A percentile compares a stretch with the other conserved stretches of the same genome.
Conservation (phyloP, 495 filamentous ascomycete species). For the Melanomma pulvis-pyrius region DNA sequence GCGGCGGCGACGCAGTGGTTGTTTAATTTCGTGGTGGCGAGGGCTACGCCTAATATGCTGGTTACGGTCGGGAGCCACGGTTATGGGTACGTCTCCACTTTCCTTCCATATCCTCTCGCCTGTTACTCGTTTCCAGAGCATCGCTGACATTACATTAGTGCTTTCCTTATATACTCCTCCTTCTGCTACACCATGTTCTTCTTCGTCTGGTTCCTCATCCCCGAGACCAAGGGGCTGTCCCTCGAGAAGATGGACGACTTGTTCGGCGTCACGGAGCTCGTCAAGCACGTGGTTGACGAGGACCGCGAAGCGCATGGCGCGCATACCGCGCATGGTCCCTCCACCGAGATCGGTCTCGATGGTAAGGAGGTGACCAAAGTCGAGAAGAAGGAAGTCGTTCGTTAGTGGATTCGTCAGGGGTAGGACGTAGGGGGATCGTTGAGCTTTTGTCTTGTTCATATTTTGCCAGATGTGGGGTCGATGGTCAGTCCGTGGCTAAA, state of each 20-base stretch:
- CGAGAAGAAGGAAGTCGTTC: conserved; percentile 18
- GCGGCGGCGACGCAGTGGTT: conserved; percentile 48
- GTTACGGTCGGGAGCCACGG: conserved; percentile 37
- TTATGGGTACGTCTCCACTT: conserved; percentile 36
- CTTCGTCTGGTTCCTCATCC: conserved; percentile 44
- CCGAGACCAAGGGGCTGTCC: conserved; percentile 43
- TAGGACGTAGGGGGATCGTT: too few relatives aligned
- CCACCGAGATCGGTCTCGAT: conserved; percentile 22
- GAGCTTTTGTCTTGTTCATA: too few relatives aligned
- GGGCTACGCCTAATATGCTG: conserved; percentile 42
- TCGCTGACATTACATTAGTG: conserved; percentile 14
- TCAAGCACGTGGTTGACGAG: conserved; percentile 30
- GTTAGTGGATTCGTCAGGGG: too few relatives aligned
- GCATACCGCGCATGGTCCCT: background rate
- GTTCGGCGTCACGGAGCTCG: conserved; percentile 42
- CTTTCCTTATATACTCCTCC: conserved; percentile 40
- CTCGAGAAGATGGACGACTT: conserved; percentile 47
- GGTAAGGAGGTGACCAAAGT: conserved; percentile 12
- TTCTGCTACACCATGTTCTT: conserved; percentile 44
- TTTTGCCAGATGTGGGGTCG: too few relatives aligned
- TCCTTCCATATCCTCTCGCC: background rate
- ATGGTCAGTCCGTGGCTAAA: too few relatives aligned
- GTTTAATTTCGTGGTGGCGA: conserved; percentile 47
- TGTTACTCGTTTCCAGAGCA: background rate
- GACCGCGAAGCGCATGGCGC: conserved; percentile 17